Evolutionary conservation across 208 protist genomes (phyloP).

Genomic region (Acanthamoeba sp.): DNA sequence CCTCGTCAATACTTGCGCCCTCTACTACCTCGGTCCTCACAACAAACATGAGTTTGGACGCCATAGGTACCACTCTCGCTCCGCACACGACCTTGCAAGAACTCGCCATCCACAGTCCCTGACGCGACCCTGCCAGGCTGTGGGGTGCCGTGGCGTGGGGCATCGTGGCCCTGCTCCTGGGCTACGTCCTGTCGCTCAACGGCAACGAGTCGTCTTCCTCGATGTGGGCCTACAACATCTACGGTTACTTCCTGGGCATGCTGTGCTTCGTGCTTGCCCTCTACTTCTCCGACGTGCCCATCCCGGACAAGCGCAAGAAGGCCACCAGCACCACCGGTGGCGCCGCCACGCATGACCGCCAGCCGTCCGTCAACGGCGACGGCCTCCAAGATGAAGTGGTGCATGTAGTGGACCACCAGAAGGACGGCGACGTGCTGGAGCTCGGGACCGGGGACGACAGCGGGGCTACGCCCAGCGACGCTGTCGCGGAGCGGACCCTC

Average conservation of each 20-base stretch:
- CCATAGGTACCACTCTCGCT: neutral
- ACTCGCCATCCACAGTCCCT: neutral
- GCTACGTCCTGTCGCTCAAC: conserved; percentile 9
- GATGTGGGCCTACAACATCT: conserved; percentile 9
- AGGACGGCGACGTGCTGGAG: neutral
- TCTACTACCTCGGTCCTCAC: neutral
- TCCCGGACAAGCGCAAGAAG: conserved; percentile 11
- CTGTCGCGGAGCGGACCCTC: neutral
- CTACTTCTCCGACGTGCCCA: conserved; percentile 26
- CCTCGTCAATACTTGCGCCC: conserved; percentile 13
- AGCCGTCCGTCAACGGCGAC: neutral
- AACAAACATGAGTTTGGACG: conserved; percentile 40
- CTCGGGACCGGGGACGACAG: neutral
- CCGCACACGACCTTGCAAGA: neutral
- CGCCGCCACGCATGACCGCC: neutral
- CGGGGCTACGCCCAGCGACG: neutral
- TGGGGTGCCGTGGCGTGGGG: conserved; percentile 27
- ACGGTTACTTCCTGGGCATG: conserved; percentile 26
- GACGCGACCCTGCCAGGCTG: neutral
- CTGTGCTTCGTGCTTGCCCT: conserved; percentile 40
- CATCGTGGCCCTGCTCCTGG: conserved; percentile 27
- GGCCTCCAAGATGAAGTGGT: neutral
- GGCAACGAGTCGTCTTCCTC: neutral
- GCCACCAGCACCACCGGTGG: neutral
- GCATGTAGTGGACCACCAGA: neutral